Evolutionary conservation across 2,329 filamentous ascomycete genomes (phyloP).

Genomic region (Hypoxylon sp.): DNA sequence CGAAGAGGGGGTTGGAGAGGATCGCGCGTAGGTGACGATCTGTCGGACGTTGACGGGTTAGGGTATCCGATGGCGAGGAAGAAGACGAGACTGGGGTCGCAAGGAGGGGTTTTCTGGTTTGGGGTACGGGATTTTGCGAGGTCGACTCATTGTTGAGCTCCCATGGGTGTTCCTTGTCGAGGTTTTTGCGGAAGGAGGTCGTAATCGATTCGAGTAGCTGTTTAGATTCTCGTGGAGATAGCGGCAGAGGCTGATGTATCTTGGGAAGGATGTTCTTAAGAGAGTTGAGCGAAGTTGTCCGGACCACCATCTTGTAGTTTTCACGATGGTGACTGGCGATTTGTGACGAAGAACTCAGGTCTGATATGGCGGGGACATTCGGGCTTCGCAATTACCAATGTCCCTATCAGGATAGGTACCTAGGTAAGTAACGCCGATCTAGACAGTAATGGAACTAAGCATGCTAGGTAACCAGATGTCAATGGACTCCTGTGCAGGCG

Average conservation of each 20-base stretch:
- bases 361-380: conserved; percentile 19
- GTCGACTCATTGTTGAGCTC: conserved; percentile 50
- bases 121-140: conserved; percentile 22
- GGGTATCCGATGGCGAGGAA: conserved; percentile 27
- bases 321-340: conserved; percentile 5
- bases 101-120: conserved; percentile 1
- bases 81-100: conserved; percentile 14
- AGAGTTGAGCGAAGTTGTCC: conserved; percentile 55
- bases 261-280: conserved; percentile 58
- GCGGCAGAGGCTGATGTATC: conserved; percentile 66
- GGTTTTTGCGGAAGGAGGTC: conserved; percentile 68
- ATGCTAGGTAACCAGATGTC: not conserved
- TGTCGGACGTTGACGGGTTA: conserved; percentile 54
- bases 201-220: conserved; percentile 69
- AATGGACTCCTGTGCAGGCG: not conserved
- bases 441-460: not conserved
- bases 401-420: no score
- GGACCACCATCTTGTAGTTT: conserved; percentile 47
- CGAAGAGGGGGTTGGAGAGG: conserved; percentile 69
- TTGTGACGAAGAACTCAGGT: conserved; percentile 14
- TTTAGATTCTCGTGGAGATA: conserved; percentile 65
- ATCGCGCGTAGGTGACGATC: conserved; percentile 69
- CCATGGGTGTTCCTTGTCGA: conserved; percentile 70
- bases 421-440: not conserved
- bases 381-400: not conserved